Evolutionary conservation across 2,329 filamentous ascomycete genomes (phyloP).

Genomic region (Diaporthe sp.): DNA sequence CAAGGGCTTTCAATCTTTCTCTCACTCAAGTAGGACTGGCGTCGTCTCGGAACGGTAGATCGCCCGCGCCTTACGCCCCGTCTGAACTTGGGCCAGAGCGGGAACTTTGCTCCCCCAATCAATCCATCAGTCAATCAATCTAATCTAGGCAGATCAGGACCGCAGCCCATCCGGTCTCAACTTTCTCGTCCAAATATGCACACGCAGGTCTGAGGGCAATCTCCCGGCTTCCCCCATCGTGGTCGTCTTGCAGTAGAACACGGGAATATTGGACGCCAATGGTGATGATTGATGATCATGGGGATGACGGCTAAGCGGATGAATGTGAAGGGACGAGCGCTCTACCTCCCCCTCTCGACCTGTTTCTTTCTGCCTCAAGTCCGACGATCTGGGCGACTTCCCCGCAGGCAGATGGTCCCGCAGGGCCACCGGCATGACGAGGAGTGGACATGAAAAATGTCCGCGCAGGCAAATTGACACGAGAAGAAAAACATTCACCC

Average conservation of each 20-base stretch:
- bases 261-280: background rate
- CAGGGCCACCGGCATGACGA: background rate
- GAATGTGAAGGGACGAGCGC: background rate
- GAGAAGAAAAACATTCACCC: background rate
- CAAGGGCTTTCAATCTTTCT: background rate
- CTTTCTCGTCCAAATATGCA: slow-evolving; percentile 5
- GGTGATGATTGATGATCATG: background rate
- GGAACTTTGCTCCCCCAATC: background rate
- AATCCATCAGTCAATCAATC: slow-evolving; percentile 2
- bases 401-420: background rate
- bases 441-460: too few relatives aligned
- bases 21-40: slow-evolving; percentile 3
- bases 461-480: background rate
- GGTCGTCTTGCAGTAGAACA: background rate
- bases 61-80: slow-evolving; percentile 1
- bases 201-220: background rate
- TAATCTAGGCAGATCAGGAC: slow-evolving; percentile 12
- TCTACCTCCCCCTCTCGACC: background rate
- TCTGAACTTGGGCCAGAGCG: slow-evolving; percentile 11
- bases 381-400: background rate
- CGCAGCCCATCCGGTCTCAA: slow-evolving; percentile 28
- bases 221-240: background rate
- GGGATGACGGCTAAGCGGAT: background rate
- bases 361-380: background rate
- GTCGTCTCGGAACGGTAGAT: slow-evolving; percentile 30